Evolutionary conservation across 306 rosid genomes (phyloP).

Genomic region (Prunus mira): DNA sequence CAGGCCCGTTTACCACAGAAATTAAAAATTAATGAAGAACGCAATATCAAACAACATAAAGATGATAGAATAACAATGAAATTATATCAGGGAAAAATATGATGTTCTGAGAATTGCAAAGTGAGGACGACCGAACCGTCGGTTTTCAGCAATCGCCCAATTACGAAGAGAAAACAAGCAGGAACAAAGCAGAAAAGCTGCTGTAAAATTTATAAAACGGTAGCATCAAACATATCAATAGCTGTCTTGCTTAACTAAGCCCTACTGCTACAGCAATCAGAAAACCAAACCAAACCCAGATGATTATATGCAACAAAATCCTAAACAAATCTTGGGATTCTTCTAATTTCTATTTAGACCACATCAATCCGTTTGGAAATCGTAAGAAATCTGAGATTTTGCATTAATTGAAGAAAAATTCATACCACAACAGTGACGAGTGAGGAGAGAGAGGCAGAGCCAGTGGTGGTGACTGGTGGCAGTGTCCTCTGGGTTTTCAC

Average conservation of each 20-base stretch:
- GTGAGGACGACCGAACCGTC: neutral
- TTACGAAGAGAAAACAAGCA: neutral
- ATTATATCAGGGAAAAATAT: neutral
- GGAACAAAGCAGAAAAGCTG: neutral
- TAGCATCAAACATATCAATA: neutral
- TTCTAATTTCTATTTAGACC: neutral
- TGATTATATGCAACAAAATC: neutral
- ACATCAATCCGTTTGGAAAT: neutral
- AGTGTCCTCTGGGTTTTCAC: conserved; percentile 30
- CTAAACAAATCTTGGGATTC: neutral
- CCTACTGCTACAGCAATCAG: neutral
- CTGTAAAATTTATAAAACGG: neutral
- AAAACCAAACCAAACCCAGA: neutral
- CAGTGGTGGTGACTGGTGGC: conserved; percentile 7
- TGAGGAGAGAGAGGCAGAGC: conserved; percentile 13
- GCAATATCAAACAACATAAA: conserved; percentile 4
- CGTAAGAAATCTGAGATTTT: neutral
- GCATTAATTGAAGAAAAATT: neutral
- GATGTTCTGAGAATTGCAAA: neutral
- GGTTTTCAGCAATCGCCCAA: neutral
- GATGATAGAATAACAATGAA: neutral
- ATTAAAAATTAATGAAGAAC: neutral
- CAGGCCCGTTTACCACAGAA: neutral
- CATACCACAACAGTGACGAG: conserved; percentile 23
- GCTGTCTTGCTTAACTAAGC: neutral